Percentiles rank a stretch among this genome's conserved stretches.
Evolutionary conservation across 2,329 filamentous ascomycete species (phyloP).

Genomic region (Penicillium sp.): DNA sequence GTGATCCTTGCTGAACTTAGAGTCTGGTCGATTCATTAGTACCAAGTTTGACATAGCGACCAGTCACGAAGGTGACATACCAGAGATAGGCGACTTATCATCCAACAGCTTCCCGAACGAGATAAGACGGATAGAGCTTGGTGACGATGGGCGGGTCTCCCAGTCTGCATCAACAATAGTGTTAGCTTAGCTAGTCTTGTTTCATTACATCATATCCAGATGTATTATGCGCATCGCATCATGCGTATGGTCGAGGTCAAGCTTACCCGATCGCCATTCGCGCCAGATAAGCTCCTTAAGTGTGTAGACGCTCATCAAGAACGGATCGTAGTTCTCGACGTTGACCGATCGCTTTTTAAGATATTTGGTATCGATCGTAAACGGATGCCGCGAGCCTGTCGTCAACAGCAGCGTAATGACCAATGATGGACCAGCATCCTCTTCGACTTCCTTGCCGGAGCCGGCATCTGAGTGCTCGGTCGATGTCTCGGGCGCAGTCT

Average conservation of each 20-base stretch:
- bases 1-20: conserved; percentile 69
- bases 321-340: conserved; percentile 75
- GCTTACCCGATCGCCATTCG: conserved; percentile 76
- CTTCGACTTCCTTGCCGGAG: conserved; percentile 39
- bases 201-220: neutral
- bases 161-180: conserved; percentile 57
- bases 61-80: conserved; percentile 52
- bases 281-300: conserved; percentile 90
- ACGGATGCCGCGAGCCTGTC: conserved; percentile 80
- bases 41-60: neutral
- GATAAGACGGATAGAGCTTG: conserved; percentile 85
- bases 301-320: conserved; percentile 88
- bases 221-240: neutral
- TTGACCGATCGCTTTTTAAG: conserved; percentile 75
- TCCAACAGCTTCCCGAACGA: conserved; percentile 88
- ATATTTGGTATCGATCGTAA: conserved; percentile 85
- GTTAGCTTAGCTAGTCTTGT: neutral
- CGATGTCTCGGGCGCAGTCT: conserved; percentile 23
- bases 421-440: conserved; percentile 38
- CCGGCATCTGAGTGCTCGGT: conserved; percentile 27
- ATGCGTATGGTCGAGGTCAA: neutral
- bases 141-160: conserved; percentile 81
- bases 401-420: conserved; percentile 78
- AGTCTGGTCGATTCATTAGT: conserved; percentile 56
- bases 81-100: conserved; percentile 80